Evolutionary conservation across 2,329 filamentous ascomycete species (phyloP), one percentile per base, ranked within the genome.

Genomic region (Mycocentrospora acerina): DNA sequence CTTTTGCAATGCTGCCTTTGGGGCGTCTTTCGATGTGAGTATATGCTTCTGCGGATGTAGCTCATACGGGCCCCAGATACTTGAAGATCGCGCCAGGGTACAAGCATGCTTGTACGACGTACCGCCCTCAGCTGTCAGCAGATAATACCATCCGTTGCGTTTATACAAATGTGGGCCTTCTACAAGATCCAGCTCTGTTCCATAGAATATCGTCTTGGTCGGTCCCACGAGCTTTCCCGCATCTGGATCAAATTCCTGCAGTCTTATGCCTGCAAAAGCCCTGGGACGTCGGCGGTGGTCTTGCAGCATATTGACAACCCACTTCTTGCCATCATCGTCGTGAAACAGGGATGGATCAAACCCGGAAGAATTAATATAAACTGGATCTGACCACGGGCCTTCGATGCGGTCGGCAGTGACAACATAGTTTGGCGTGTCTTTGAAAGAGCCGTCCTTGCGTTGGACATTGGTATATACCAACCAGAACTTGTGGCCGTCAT

Each of bases 391-490:
- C 81, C 81, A 83, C 0, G 80, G 79, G 0, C 80, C 81, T 25
- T 77, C 71, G 36, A 83, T 78, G 4, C 66, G 50, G 0, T 58
- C 51, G 9, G 62, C 54, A 10, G 72, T 76, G 36, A 84, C 75
- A 41, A 84, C 82, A 55, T 83, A 84, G 32, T 83, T 84, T 48
- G 77, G 80, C 1, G 78, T 73, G 51, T 83, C 80, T 58, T 81
- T 82, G 71, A 82, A 83, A 2, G 75, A 78, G 10, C 81, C 81
- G 49, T 84, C 81, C 57, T 83, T 83, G 47, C 81, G 78, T 66
- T 83, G 84, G 12, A 84, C 80, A 51, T 83, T 79, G 1, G 80
- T 82, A 59, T 81, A 84, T 2, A 83, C 80, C 4, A 84, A 74
- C 73, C 76, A 83, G 63, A 82, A 84, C 37, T 67, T 73, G 2